Evolutionary conservation across 345 rosid species (phyloP).

Genomic region (Fremontodendron californicum): DNA sequence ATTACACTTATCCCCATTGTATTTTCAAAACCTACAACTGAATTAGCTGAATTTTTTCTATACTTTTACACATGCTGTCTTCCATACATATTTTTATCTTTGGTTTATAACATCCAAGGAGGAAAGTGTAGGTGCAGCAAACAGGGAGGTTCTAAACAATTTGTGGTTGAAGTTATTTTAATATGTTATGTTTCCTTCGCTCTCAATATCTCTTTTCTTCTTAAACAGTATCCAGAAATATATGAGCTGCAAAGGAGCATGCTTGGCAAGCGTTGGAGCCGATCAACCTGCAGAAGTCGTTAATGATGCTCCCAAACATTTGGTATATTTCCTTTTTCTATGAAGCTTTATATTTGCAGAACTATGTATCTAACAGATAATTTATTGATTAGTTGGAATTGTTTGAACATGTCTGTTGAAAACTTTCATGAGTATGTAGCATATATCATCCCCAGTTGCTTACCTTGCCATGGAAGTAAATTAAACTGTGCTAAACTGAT

Average conservation of each 20-base stretch:
- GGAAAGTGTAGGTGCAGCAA: background rate
- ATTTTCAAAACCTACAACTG: too few species aligned
- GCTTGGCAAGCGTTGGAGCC: conserved; percentile 72
- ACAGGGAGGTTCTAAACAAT: background rate
- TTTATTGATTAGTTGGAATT: background rate
- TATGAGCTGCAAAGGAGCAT: conserved; percentile 83
- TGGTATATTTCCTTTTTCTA: conserved; percentile 45
- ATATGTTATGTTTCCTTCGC: background rate
- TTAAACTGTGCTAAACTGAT: background rate
- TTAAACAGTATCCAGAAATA: conserved; percentile 64
- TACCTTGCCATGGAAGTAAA: background rate
- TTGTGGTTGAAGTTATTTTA: background rate
- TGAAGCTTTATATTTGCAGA: background rate
- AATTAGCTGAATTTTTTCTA: background rate
- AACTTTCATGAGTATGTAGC: background rate
- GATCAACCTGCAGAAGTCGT: conserved; percentile 97
- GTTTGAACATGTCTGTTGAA: background rate
- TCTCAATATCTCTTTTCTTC: background rate
- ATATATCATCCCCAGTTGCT: background rate
- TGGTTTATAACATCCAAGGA: background rate
- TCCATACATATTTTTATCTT: background rate
- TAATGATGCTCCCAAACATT: conserved; percentile 76
- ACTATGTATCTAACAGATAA: background rate
- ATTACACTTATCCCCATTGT: background rate
- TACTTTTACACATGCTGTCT: background rate